phyloP scores from a whole-genome alignment of 768 basidiomycete genomes.

The Auricularia sp. region DNA sequence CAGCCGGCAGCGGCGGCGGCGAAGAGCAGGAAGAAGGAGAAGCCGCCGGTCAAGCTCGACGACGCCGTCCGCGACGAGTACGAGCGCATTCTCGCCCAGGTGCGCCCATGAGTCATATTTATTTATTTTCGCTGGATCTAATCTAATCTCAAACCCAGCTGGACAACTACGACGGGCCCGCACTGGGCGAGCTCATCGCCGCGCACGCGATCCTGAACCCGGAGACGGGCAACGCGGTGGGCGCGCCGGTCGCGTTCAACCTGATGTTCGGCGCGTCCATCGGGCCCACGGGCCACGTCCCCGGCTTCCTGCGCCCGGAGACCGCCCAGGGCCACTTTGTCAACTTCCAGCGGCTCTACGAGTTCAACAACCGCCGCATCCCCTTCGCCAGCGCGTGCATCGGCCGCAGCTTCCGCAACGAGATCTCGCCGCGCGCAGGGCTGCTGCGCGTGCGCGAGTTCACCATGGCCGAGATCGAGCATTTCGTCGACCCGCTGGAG shows the following conservation, averaged over 20 bases:
- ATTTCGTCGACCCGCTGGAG: conserved; percentile 91
- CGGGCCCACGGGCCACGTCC: conserved; percentile 93
- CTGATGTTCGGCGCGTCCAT: conserved; percentile 98
- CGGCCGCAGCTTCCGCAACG: conserved; percentile 92
- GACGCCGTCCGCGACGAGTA: conserved; percentile 71
- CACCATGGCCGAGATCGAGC: conserved; percentile 99
- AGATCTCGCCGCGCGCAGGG: conserved; percentile 94
- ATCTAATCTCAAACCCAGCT: conserved; percentile 36
- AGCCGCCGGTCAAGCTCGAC: conserved; percentile 54
- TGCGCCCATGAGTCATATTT: conserved; percentile 25
- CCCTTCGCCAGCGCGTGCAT: conserved; percentile 98
- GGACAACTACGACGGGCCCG: conserved; percentile 86
- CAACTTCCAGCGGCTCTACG: conserved; percentile 92
- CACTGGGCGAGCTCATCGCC: conserved; percentile 78
- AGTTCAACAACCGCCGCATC: conserved; percentile 94
- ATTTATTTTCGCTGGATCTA: neutral
- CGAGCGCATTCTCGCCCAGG: conserved; percentile 80
- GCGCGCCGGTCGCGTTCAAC: conserved; percentile 93
- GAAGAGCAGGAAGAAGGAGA: conserved; percentile 68
- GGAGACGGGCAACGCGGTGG: conserved; percentile 84
- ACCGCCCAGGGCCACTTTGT: conserved; percentile 98
- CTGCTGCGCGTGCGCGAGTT: conserved; percentile 96
- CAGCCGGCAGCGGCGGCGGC: conserved; percentile 33
- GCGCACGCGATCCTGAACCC: conserved; percentile 79
- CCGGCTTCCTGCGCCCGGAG: conserved; percentile 92